These are phyloP conservation scores for Pascua sp. DNA, from an alignment of 1,284 basidiomycete species.

Conservation along the genomic window DNA sequence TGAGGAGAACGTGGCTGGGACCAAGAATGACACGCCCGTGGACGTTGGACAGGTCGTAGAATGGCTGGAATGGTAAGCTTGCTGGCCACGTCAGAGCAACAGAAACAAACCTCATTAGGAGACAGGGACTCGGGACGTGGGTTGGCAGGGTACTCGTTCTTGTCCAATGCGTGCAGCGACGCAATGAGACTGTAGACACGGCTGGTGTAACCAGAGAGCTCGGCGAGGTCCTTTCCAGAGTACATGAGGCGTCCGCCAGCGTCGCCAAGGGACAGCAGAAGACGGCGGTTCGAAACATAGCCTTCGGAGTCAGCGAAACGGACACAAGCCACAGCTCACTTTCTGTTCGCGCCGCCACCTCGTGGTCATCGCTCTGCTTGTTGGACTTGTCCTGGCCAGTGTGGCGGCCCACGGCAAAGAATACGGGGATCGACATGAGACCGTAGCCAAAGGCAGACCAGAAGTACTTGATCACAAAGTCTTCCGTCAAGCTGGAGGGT, in stretches of 20 bases:
- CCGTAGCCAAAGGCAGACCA: conserved; percentile 89
- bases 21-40: conserved; percentile 48
- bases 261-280: conserved; percentile 88
- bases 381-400: neutral
- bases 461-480: conserved; percentile 89
- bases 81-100: conserved; percentile 13
- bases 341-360: conserved; percentile 61
- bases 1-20: conserved; percentile 56
- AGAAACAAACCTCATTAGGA: conserved; percentile 26
- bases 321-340: conserved; percentile 50
- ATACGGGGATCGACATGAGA: conserved; percentile 80
- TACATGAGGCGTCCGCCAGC: conserved; percentile 78
- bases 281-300: conserved; percentile 93
- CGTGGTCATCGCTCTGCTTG: conserved; percentile 12
- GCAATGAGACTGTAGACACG: conserved; percentile 85
- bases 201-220: conserved; percentile 86
- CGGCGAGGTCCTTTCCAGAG: conserved; percentile 69
- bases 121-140: conserved; percentile 29
- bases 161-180: conserved; percentile 69
- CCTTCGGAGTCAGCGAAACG: conserved; percentile 52
- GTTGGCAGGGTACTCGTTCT: conserved; percentile 41
- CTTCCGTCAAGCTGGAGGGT: conserved; percentile 75
- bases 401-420: conserved; percentile 53
- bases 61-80: conserved; percentile 32
- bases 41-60: conserved; percentile 53